Conservation (phyloP, 2,329 filamentous ascomycete species). For the Curvularia lunata region DNA sequence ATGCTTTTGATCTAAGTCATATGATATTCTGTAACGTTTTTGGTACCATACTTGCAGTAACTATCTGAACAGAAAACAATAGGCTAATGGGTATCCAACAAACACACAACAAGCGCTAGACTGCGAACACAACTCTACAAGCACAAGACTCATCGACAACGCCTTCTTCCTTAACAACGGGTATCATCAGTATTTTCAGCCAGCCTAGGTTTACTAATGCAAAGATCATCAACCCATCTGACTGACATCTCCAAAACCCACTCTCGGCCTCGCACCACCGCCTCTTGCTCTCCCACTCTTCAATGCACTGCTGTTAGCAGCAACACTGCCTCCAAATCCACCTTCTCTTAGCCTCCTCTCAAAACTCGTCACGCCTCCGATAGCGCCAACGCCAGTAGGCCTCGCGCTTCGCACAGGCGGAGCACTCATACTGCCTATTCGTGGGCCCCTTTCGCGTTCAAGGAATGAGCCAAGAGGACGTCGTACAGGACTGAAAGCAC, state of each 20-base stretch:
- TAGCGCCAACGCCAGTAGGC: slow-evolving; percentile 6
- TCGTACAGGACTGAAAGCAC: slow-evolving; percentile 10
- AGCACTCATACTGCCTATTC: slow-evolving; percentile 35
- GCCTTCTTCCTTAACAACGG: not conserved
- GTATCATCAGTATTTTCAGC: not conserved
- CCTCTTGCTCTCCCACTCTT: not conserved
- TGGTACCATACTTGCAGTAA: not conserved
- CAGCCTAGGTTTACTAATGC: not conserved
- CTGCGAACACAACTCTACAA: not conserved
- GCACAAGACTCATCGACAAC: not conserved
- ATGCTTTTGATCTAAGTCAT: not conserved
- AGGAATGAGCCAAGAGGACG: slow-evolving; percentile 5
- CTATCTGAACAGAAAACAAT: not conserved
- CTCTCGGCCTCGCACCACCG: not conserved
- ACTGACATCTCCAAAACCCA: slow-evolving; percentile 15
- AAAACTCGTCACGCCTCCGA: slow-evolving; percentile 41
- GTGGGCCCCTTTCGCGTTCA: slow-evolving; percentile 14
- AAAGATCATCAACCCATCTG: slow-evolving; percentile 8
- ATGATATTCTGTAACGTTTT: not conserved
- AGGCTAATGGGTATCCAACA: not conserved
- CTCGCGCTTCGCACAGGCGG: slow-evolving; percentile 29
- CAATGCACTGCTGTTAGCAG: slow-evolving; percentile 1
- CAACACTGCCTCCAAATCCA: slow-evolving; percentile 33
- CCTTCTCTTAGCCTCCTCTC: slow-evolving; percentile 39
- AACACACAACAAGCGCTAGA: not conserved